A percentile compares a stretch with the other conserved stretches of the same genome.
Evolutionary conservation across 306 rosid species (phyloP).

Genomic region (Vigna nakashimae): DNA sequence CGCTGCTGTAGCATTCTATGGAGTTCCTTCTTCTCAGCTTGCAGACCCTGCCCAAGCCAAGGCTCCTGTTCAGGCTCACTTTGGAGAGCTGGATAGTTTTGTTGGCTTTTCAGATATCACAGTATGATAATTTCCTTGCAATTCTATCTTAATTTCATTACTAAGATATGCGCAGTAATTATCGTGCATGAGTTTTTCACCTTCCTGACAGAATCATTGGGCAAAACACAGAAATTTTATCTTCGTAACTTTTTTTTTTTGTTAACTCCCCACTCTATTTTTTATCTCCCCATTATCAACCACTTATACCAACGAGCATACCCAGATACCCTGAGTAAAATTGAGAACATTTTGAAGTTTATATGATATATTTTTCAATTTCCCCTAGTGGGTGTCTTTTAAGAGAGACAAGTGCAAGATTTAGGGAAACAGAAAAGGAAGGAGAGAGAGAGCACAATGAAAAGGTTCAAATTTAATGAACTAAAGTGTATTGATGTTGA

Average conservation of each 20-base stretch:
- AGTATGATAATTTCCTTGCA: slow-evolving; percentile 51
- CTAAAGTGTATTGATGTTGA: not conserved
- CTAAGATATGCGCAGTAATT: not conserved
- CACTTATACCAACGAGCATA: not conserved
- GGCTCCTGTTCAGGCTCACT: slow-evolving; percentile 93
- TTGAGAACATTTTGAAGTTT: slow-evolving; percentile 17
- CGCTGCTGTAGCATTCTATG: slow-evolving; percentile 88
- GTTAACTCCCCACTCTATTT: not conserved
- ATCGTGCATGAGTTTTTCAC: slow-evolving; percentile 6
- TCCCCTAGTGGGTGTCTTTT: not conserved
- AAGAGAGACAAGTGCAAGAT: not conserved
- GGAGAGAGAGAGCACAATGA: not conserved
- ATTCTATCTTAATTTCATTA: not conserved
- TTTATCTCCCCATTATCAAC: not conserved
- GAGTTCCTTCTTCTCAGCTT: slow-evolving; percentile 81
- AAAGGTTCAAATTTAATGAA: no score
- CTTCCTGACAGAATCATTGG: not conserved
- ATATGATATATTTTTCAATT: not conserved
- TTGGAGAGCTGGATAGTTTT: slow-evolving; percentile 79
- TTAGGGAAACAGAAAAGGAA: slow-evolving; percentile 10
- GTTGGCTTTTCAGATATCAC: slow-evolving; percentile 88
- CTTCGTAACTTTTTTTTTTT: not conserved
- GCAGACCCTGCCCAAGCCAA: slow-evolving; percentile 88
- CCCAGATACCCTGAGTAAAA: not conserved
- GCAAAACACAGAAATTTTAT: not conserved